Evolutionary conservation across 495 filamentous ascomycete species (phyloP), one percentile per base, ranked within the genome.

Genomic region (Aspergillus baeticus): DNA sequence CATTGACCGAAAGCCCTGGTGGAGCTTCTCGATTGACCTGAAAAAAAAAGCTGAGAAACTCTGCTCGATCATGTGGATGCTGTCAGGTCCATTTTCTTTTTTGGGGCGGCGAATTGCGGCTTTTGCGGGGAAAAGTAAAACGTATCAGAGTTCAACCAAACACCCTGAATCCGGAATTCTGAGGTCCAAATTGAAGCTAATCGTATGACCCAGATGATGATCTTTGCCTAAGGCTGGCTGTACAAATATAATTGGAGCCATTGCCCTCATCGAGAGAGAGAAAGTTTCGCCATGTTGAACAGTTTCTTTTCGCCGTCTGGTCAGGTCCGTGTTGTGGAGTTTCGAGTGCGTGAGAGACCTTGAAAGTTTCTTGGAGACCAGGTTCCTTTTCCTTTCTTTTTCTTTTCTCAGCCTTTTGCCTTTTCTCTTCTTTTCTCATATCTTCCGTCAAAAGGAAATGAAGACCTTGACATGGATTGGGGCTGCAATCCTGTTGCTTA

Each of bases 401-500:
- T 61, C 47, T 61, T 44, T 41, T 35, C 37, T 35, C 15, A 26
- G 49, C 46, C 26, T 51, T 41, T 50, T 49, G 44, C 48, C 22
- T 39, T 53, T 33, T 43, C 10, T 33, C 51, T 41, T 49, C 33
- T 43, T 44, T 48, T 51, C 34, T 53, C 49, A 50, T 29, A 41
- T 58, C 15, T 34, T 51, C 39, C 41, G 21, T 47, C 38, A 50
- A 51, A 50, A 57, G 70, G 62, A 48, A 71, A 67, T 63, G 73
- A 67, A 65, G 71, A 69, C 31, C 61, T 54, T 66, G 51, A 68
- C 71, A 66, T 75, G 68, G 55, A 51, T 63, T 67, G 56, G 61
- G 61, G 41, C 71, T 65, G 60, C 67, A 47, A 54, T 74, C 63
- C 35, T 69, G 57, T 51, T 81, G 67, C 29, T 77, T 63, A 23